phyloP scores from a whole-genome alignment of 2,329 filamentous ascomycete species.

The Chaetomium strumarium region DNA sequence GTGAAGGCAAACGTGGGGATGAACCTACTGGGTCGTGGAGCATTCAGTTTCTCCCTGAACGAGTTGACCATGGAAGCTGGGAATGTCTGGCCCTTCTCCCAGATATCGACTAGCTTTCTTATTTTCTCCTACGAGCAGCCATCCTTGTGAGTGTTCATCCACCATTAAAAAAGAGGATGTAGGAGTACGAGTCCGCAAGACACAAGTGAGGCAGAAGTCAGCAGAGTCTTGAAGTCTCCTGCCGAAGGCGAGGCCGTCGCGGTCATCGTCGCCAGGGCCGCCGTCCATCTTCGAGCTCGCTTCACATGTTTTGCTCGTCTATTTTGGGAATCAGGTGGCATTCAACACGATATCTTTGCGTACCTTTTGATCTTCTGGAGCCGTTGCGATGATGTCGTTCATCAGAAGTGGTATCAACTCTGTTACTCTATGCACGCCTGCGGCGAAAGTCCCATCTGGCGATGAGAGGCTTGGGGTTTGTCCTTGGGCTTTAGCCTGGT shows the following conservation, averaged over 20 bases:
- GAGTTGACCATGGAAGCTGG: constrained; percentile 69
- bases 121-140: constrained; percentile 78
- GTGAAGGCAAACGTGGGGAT: constrained; percentile 13
- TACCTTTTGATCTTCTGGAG: constrained; percentile 96
- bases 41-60: constrained; percentile 75
- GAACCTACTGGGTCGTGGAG: constrained; percentile 58
- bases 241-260: not conserved
- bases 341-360: constrained; percentile 39
- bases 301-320: constrained; percentile 1
- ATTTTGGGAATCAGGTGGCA: constrained; percentile 10
- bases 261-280: not conserved
- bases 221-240: not conserved
- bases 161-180: constrained; percentile 21
- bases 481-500: constrained; percentile 81
- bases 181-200: constrained; percentile 15
- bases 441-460: constrained; percentile 86
- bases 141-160: constrained; percentile 36
- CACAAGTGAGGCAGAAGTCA: constrained; percentile 2
- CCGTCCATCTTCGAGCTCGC: constrained; percentile 1
- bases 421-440: constrained; percentile 93
- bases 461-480: constrained; percentile 70
- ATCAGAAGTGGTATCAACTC: constrained; percentile 90
- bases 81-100: constrained; percentile 94
- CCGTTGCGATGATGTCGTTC: constrained; percentile 86
- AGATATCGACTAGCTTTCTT: constrained; percentile 91